Evolutionary conservation across 495 filamentous ascomycete species (phyloP).

Genomic region (Rhypophila decipiens): DNA sequence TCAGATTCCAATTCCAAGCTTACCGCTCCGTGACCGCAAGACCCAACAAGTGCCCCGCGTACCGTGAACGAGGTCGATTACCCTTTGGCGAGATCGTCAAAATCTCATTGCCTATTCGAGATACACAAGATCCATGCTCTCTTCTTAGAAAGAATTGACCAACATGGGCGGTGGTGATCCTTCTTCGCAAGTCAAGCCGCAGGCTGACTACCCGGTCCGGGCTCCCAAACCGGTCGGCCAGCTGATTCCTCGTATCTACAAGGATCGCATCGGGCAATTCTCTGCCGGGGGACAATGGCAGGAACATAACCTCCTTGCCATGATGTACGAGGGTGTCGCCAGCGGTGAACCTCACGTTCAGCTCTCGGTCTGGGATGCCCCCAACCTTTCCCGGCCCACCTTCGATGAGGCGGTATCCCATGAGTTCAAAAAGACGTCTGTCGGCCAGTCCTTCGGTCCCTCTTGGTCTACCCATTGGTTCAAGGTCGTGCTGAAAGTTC

Average conservation of each 20-base stretch:
- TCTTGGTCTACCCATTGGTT: conserved; percentile 99
- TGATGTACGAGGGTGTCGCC: conserved; percentile 67
- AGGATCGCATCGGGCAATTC: conserved; percentile 75
- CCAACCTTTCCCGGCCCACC: conserved; percentile 69
- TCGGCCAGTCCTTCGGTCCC: conserved; percentile 79
- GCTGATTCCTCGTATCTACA: conserved; percentile 82
- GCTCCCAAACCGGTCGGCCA: conserved; percentile 58
- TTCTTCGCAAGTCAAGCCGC: conserved; percentile 21
- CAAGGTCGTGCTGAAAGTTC: conserved; percentile 70
- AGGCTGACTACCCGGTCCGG: conserved; percentile 39
- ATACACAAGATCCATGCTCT: background rate
- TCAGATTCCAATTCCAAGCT: too few relatives aligned
- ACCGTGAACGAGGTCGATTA: too few relatives aligned
- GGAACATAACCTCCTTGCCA: conserved; percentile 66
- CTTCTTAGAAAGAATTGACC: background rate
- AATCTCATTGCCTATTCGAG: too few relatives aligned
- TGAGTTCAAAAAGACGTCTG: conserved; percentile 65
- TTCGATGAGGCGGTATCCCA: conserved; percentile 83
- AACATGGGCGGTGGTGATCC: conserved; percentile 29
- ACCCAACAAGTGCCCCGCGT: too few relatives aligned
- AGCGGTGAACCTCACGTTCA: conserved; percentile 71
- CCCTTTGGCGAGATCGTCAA: too few relatives aligned
- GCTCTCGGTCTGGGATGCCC: conserved; percentile 81
- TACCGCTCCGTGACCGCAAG: too few relatives aligned
- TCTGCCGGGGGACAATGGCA: conserved; percentile 75